These are phyloP conservation scores for Collybiopsis confluens DNA, from an alignment of 768 basidiomycete genomes.

Conservation along the genomic window DNA sequence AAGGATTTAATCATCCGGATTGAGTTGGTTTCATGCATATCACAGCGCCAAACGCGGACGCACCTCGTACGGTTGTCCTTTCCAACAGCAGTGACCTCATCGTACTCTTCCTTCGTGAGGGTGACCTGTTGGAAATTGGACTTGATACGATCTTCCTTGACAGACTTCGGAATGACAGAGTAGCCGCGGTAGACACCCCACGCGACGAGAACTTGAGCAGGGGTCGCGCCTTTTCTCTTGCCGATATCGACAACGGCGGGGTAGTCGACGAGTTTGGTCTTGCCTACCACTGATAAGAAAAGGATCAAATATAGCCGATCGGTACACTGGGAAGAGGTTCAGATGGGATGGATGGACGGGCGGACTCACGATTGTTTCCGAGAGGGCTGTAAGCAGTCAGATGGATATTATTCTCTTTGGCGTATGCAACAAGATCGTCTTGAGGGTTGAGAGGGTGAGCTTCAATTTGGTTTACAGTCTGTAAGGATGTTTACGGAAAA, in stretches of 20 bases:
- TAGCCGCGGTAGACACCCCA: conserved; percentile 76
- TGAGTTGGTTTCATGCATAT: too few relatives aligned
- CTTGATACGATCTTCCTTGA: conserved; percentile 63
- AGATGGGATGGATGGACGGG: too few relatives aligned
- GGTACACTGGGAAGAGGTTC: too few relatives aligned
- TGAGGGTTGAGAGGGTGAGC: conserved; percentile 79
- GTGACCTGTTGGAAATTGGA: conserved; percentile 78
- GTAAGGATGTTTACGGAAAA: too few relatives aligned
- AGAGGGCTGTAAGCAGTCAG: conserved; percentile 67
- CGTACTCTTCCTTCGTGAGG: conserved; percentile 63
- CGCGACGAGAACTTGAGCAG: conserved; percentile 80
- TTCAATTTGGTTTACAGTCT: conserved; percentile 78
- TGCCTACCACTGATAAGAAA: conserved; percentile 43
- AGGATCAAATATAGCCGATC: not conserved
- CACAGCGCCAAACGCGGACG: not conserved
- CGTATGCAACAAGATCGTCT: conserved; percentile 66
- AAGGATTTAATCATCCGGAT: too few relatives aligned
- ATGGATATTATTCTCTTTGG: conserved; percentile 66
- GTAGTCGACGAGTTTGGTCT: conserved; percentile 67
- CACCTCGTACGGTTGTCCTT: conserved; percentile 41
- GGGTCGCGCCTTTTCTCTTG: conserved; percentile 53
- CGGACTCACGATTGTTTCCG: conserved; percentile 69
- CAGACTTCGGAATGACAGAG: conserved; percentile 83
- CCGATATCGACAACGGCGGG: conserved; percentile 60
- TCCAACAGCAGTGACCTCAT: conserved; percentile 50